Evolutionary conservation across 2,329 filamentous ascomycete genomes (phyloP).

Genomic region (Monosporascus sp.): DNA sequence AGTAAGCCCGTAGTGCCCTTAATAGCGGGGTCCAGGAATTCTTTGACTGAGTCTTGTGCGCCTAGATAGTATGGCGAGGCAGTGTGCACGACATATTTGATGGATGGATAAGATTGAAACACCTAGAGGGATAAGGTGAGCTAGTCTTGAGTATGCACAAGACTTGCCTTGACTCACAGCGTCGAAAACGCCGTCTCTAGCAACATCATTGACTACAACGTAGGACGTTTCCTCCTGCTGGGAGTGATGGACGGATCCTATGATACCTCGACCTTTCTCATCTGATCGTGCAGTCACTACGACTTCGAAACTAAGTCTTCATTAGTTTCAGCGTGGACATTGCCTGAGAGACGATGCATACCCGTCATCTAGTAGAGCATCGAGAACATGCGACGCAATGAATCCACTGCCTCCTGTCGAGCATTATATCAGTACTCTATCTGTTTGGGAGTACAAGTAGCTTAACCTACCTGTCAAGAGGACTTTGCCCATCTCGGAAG

Average conservation of each 20-base stretch:
- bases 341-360: slow-evolving; percentile 21
- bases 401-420: slow-evolving; percentile 45
- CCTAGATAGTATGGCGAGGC: slow-evolving; percentile 70
- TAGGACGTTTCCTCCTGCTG: slow-evolving; percentile 37
- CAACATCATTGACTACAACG: slow-evolving; percentile 67
- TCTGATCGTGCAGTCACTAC: slow-evolving; percentile 42
- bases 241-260: slow-evolving; percentile 33
- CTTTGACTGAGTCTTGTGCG: slow-evolving; percentile 42
- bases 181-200: slow-evolving; percentile 64
- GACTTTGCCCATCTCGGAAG: slow-evolving; percentile 11
- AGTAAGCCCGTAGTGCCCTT: slow-evolving; percentile 47
- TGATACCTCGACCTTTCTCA: slow-evolving; percentile 41
- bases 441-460: not conserved
- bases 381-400: slow-evolving; percentile 49
- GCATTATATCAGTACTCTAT: not conserved
- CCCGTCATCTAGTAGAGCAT: slow-evolving; percentile 38
- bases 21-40: slow-evolving; percentile 52
- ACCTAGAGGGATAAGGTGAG: slow-evolving; percentile 17
- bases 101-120: slow-evolving; percentile 42
- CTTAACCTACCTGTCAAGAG: slow-evolving; percentile 22
- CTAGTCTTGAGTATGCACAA: not conserved
- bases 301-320: slow-evolving; percentile 33
- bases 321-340: slow-evolving; percentile 35
- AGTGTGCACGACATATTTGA: slow-evolving; percentile 70
- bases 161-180: slow-evolving; percentile 28